Evolutionary conservation across 106 monocot genomes (phyloP).

Genomic region (Dendrobium catenatum): DNA sequence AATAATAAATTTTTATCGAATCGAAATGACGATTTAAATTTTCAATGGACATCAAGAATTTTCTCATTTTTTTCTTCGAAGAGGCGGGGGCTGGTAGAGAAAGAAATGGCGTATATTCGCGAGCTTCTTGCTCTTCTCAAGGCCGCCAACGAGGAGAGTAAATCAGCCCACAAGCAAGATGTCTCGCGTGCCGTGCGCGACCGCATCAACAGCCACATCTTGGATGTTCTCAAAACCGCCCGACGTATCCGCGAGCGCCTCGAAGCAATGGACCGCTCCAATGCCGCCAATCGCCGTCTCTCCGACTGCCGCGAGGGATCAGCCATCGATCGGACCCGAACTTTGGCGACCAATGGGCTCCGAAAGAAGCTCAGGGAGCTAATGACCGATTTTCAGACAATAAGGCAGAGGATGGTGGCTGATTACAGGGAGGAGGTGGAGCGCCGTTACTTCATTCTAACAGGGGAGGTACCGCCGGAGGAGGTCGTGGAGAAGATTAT

Average conservation of each 20-base stretch:
- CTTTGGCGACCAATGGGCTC: conserved; percentile 49
- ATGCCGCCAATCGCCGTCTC: conserved; percentile 40
- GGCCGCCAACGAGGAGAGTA: conserved; percentile 35
- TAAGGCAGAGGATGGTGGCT: conserved; percentile 47
- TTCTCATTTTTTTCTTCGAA: conserved; percentile 33
- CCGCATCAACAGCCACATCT: conserved; percentile 49
- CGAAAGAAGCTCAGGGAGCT: conserved; percentile 57
- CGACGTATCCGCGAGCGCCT: conserved; percentile 31
- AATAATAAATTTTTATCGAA: too few species aligned
- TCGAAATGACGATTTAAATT: too few species aligned
- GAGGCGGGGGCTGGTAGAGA: conserved; percentile 37
- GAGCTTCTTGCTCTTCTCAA: conserved; percentile 29
- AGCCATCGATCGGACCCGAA: conserved; percentile 55
- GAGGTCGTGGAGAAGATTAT: conserved; percentile 55
- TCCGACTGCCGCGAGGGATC: conserved; percentile 50
- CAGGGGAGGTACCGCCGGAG: conserved; percentile 53
- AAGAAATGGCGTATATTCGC: conserved; percentile 46
- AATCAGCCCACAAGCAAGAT: conserved; percentile 33
- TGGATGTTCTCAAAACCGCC: conserved; percentile 43
- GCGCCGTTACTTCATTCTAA: conserved; percentile 52
- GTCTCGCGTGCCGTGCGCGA: conserved; percentile 31
- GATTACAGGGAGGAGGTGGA: conserved; percentile 70
- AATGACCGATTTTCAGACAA: conserved; percentile 59
- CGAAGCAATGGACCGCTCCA: conserved; percentile 61
- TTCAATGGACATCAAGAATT: too few species aligned